phyloP scores from a whole-genome alignment of 2,329 filamentous ascomycete genomes.

The Coniochaeta sp. region DNA sequence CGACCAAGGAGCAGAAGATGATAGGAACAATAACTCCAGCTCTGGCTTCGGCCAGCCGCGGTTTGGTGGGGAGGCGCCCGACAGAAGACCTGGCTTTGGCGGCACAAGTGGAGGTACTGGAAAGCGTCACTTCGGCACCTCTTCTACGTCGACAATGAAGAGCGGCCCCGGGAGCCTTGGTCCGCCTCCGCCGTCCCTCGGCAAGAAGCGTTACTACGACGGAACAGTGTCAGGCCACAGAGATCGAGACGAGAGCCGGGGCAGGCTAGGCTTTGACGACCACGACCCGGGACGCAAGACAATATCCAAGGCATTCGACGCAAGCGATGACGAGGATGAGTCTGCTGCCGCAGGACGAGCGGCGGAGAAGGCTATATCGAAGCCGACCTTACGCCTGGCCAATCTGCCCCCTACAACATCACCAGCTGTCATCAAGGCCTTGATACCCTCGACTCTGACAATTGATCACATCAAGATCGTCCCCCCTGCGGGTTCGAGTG shows the following conservation, averaged over 20 bases:
- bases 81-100: constrained; percentile 22
- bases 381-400: constrained; percentile 54
- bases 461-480: constrained; percentile 70
- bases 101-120: constrained; percentile 22
- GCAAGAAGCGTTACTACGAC: constrained; percentile 47
- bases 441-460: constrained; percentile 50
- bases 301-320: constrained; percentile 65
- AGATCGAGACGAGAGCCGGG: constrained; percentile 21
- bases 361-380: constrained; percentile 52
- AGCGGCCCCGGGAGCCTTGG: constrained; percentile 58
- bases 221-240: constrained; percentile 31
- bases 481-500: constrained; percentile 40
- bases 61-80: constrained; percentile 9
- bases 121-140: constrained; percentile 60
- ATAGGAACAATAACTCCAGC: constrained; percentile 9
- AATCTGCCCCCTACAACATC: constrained; percentile 55
- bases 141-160: constrained; percentile 41
- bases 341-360: constrained; percentile 34
- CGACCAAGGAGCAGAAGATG: constrained; percentile 50
- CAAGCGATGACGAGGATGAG: constrained; percentile 52
- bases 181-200: constrained; percentile 38
- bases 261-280: constrained; percentile 30
- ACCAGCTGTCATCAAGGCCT: constrained; percentile 49
- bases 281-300: constrained; percentile 40
- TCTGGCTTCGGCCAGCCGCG: constrained; percentile 9